Percentiles rank a stretch among this genome's conserved stretches.
Conservation (phyloP, 1,284 basidiomycete genomes). For the Trametes versicolor region DNA sequence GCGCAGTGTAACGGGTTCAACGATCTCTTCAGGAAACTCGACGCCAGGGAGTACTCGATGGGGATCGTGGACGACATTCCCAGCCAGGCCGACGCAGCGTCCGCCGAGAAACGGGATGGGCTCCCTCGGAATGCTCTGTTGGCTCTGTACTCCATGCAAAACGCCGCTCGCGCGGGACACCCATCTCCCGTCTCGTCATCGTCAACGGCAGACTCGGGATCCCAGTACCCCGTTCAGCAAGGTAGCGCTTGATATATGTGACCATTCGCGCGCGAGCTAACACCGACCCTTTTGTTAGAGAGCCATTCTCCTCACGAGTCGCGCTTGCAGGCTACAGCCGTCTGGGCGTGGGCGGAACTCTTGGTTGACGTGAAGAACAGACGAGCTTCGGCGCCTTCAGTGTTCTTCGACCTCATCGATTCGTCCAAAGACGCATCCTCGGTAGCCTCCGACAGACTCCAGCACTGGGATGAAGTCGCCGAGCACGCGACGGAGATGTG, state of each 20-base stretch:
- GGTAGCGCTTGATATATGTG: too few relatives aligned
- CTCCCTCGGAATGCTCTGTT: too few relatives aligned
- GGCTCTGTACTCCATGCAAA: too few relatives aligned
- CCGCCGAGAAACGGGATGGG: not conserved
- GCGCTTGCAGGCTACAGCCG: not conserved
- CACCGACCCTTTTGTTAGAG: not conserved
- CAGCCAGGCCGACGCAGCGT: not conserved
- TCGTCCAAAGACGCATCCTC: not conserved
- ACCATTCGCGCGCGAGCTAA: not conserved
- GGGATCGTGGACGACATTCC: not conserved
- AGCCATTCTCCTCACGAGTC: not conserved
- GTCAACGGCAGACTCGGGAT: too few relatives aligned
- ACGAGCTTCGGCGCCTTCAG: not conserved
- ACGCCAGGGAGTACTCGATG: not conserved
- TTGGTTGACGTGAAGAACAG: not conserved
- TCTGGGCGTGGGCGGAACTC: not conserved
- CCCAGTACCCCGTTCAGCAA: too few relatives aligned
- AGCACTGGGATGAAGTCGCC: not conserved
- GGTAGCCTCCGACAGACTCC: not conserved
- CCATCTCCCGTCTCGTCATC: too few relatives aligned
- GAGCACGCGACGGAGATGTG: conserved; percentile 26
- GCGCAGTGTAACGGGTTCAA: not conserved
- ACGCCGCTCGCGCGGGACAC: too few relatives aligned
- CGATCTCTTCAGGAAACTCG: not conserved
- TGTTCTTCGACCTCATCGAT: not conserved